Percentiles rank a stretch among this genome's conserved stretches.
phyloP scores from a whole-genome alignment of 108 stramenopile species.

The Nannochloropsis oceanica region DNA sequence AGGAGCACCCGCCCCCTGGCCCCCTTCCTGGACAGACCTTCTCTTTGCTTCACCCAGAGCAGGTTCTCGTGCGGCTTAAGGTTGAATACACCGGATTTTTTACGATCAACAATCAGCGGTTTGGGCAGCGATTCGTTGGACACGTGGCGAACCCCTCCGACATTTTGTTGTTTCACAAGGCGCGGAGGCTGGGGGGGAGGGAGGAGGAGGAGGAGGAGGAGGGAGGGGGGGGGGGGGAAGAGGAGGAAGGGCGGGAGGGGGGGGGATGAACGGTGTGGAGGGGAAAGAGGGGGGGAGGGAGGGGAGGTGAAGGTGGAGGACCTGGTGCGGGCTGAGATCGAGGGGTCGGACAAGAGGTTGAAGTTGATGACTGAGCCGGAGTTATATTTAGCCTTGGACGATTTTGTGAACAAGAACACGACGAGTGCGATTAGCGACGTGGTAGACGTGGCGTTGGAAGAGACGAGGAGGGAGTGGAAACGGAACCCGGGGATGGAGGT shows the following conservation, averaged over 20 bases:
- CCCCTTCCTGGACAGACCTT: background rate
- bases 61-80: conserved; percentile 71
- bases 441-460: conserved; percentile 9
- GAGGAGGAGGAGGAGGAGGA: conserved; percentile 1
- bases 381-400: conserved; percentile 54
- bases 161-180: conserved; percentile 62
- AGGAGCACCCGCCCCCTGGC: background rate
- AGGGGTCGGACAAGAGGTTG: conserved; percentile 49
- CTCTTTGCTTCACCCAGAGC: conserved; percentile 27
- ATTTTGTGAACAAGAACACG: conserved; percentile 64
- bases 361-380: conserved; percentile 7
- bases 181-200: conserved; percentile 28
- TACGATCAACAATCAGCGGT: conserved; percentile 69
- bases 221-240: background rate
- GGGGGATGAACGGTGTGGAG: background rate
- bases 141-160: conserved; percentile 73
- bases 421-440: conserved; percentile 47
- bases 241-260: background rate
- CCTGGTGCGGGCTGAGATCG: conserved; percentile 54
- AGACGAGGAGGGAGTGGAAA: background rate
- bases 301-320: conserved; percentile 52
- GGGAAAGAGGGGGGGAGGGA: conserved; percentile 4
- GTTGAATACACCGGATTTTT: conserved; percentile 90
- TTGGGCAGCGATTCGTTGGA: conserved; percentile 56
- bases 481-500: background rate